Evolutionary conservation across 2,329 filamentous ascomycete genomes (phyloP).

Genomic region (Colletotrichum chrysophilum): DNA sequence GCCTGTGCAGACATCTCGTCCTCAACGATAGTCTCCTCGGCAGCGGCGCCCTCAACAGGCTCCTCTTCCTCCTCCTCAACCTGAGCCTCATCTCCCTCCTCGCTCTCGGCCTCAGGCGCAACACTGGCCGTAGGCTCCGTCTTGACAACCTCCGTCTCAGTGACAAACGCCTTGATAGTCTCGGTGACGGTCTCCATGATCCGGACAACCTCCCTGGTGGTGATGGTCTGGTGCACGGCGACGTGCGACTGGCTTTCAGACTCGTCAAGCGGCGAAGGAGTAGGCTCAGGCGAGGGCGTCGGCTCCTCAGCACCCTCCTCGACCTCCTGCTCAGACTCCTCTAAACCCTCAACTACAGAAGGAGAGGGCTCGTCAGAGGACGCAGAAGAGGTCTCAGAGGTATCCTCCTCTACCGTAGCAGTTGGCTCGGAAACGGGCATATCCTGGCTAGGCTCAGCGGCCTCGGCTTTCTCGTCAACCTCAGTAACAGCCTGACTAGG

Average conservation of each 20-base stretch:
- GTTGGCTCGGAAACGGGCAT: not conserved
- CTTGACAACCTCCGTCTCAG: slow-evolving; percentile 30
- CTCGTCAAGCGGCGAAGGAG: not conserved
- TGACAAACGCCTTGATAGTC: slow-evolving; percentile 23
- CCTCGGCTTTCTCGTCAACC: not conserved
- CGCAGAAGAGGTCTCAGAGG: not conserved
- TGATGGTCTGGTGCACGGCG: slow-evolving; percentile 28
- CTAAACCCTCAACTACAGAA: not conserved
- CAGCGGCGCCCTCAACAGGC: not conserved
- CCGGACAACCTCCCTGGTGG: slow-evolving; percentile 32
- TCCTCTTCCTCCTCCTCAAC: not conserved
- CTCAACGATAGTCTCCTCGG: not conserved
- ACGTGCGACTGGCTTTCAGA: not conserved
- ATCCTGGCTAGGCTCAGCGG: not conserved
- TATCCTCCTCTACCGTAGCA: not conserved
- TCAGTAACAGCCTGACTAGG: not conserved
- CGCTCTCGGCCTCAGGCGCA: not conserved
- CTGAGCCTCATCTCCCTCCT: not conserved
- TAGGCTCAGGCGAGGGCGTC: not conserved
- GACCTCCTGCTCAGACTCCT: not conserved
- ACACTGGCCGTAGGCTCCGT: not conserved
- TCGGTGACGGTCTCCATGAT: slow-evolving; percentile 40
- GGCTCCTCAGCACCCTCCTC: not conserved
- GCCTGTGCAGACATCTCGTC: not conserved
- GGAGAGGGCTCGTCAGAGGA: not conserved